Base-by-base conservation (phyloP, 1,139 yeast genomes). In the Blastobotrys serpentis region DNA sequence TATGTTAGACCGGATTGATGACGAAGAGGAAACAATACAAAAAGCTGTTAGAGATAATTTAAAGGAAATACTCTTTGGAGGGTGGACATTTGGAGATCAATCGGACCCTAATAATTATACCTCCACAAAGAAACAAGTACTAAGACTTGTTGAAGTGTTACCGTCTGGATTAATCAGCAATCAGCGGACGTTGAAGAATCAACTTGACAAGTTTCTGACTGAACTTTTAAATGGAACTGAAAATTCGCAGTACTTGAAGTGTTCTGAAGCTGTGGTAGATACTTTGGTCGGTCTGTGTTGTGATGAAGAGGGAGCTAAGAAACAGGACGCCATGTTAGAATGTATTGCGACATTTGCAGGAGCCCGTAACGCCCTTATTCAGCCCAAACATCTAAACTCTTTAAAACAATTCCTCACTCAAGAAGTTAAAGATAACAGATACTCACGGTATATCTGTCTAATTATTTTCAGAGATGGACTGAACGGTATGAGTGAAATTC, bases 1-100 rank as follows among this genome's bases (percentile, higher is more conserved):
- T 21, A 32, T 48, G 25, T 25, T 48, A 34, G 17, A 33, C 19
- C 41, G 49, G 11, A 29, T 46, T 23, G 39, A 45, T 13, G 51
- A 48, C 14, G 51, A 48, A 4, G 51, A 48, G 34, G 44, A 41
- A 8, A 42, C 42, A 5, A 45, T 48, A 4, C 43, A 42, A 13
- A 45, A 48, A 17, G 14, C 46, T 17, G 42, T 25, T 11, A 19
- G 33, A 7, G 48, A 46, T 6, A 32, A n/a, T 4, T 23, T 48
- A n/a, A 42, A 33, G 21, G 19, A 30, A 14, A 30, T 37, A n/a
- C 18, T 48, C 17, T 45, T 48, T 16, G 33, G 26, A 2, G 23
- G 42, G 4, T 48, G 51, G 51, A 19, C 40, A 4, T 36, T 36
- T n/a, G 40, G 40, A 17, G 19, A 36, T 14, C 40, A 36, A 36